Percentiles rank a stretch among this genome's conserved stretches.
phyloP scores from a whole-genome alignment of 2,329 filamentous ascomycete genomes.

The Apiospora pterosperma region DNA sequence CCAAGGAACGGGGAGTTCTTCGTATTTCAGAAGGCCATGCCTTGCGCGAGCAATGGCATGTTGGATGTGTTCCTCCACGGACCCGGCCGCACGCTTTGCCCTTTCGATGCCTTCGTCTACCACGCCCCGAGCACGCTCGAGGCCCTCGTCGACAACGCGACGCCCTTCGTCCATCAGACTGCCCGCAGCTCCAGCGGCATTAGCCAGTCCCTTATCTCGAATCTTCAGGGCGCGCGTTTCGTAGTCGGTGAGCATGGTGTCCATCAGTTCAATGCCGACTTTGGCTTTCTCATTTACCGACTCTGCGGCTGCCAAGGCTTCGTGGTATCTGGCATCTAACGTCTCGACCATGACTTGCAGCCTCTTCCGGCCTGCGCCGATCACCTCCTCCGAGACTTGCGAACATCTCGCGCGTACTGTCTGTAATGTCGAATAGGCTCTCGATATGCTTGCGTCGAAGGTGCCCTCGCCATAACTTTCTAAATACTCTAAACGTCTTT shows the following conservation, averaged over 20 bases:
- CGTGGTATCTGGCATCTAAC: constrained; percentile 81
- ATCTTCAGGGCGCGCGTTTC: constrained; percentile 79
- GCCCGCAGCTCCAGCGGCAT: constrained; percentile 62
- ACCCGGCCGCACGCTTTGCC: constrained; percentile 77
- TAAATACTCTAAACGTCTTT: constrained; percentile 80
- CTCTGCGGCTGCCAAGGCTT: constrained; percentile 78
- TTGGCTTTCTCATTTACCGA: constrained; percentile 89
- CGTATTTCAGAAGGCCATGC: constrained; percentile 80
- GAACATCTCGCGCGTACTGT: constrained; percentile 86
- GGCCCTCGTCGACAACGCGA: constrained; percentile 75
- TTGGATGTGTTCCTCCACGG: constrained; percentile 81
- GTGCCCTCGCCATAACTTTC: constrained; percentile 83
- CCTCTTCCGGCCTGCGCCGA: constrained; percentile 80
- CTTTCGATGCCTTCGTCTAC: constrained; percentile 79
- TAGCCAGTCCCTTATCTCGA: constrained; percentile 69
- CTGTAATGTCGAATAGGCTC: constrained; percentile 81
- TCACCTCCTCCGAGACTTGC: constrained; percentile 82
- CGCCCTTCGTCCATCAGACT: constrained; percentile 75
- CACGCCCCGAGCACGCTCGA: constrained; percentile 70
- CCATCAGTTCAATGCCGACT: constrained; percentile 81
- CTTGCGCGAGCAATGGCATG: constrained; percentile 71
- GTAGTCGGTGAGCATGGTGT: constrained; percentile 80
- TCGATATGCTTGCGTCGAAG: constrained; percentile 78
- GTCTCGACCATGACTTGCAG: constrained; percentile 91
- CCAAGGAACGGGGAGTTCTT: constrained; percentile 90